A percentile compares a stretch with the other conserved stretches of the same genome.
phyloP scores from a whole-genome alignment of 2,329 filamentous ascomycete genomes.

The Podosphaera fusca region DNA sequence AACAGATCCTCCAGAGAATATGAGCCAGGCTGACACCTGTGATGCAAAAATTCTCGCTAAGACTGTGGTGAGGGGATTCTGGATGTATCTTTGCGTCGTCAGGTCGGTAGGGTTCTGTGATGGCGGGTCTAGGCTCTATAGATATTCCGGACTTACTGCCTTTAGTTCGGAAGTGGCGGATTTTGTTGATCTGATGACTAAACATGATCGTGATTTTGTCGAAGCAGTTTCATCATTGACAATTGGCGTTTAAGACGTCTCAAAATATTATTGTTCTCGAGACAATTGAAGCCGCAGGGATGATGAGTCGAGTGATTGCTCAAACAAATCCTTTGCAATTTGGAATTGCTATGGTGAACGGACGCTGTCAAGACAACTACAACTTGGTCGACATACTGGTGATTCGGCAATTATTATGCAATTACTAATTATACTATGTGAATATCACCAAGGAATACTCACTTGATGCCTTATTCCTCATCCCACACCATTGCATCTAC shows the following conservation, averaged over 20 bases:
- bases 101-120: not conserved
- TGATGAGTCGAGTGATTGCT: not conserved
- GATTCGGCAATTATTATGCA: not conserved
- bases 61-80: not conserved
- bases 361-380: not conserved
- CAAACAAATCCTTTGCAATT: not conserved
- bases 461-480: no score
- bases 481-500: no score
- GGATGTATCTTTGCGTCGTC: not conserved
- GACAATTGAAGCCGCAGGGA: not conserved
- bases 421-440: not conserved
- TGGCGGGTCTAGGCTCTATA: not conserved
- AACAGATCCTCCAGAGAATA: not conserved
- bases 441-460: no score
- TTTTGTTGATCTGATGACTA: not conserved
- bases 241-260: not conserved
- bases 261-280: not conserved
- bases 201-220: not conserved
- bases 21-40: not conserved
- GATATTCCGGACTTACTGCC: not conserved
- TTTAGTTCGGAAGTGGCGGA: not conserved
- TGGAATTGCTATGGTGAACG: not conserved
- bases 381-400: not conserved
- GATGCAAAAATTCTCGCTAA: not conserved
- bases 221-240: not conserved